Evolutionary conservation across 1,139 yeast genomes (phyloP).

Genomic region (Wickerhamomyces sp.): DNA sequence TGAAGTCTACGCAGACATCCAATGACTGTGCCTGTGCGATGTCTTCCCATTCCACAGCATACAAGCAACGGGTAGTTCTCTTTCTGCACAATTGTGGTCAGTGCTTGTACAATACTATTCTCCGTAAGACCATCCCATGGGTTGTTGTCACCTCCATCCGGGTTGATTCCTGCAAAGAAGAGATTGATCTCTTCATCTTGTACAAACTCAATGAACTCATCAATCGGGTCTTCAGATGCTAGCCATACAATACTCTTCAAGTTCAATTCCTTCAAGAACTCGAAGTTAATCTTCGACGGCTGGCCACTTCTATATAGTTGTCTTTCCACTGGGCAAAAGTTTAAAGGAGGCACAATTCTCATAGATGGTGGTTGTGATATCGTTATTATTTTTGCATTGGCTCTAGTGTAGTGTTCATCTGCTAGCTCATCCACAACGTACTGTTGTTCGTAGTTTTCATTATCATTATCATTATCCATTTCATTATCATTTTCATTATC

Average conservation of each 20-base stretch:
- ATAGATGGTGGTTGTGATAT: conserved; percentile 47
- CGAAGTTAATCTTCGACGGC: conserved; percentile 92
- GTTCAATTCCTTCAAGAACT: conserved; percentile 70
- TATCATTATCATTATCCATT: background rate
- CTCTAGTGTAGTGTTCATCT: conserved; percentile 24
- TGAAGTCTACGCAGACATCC: conserved; percentile 89
- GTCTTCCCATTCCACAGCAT: conserved; percentile 98
- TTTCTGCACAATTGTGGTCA: conserved; percentile 66
- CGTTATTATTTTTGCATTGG: conserved; percentile 15
- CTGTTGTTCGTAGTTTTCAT: conserved; percentile 24
- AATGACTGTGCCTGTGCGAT: conserved; percentile 91
- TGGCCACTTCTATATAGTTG: conserved; percentile 87
- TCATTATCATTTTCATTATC: background rate
- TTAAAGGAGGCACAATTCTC: conserved; percentile 85
- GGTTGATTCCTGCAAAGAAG: conserved; percentile 53
- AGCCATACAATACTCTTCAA: conserved; percentile 86
- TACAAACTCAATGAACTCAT: conserved; percentile 78
- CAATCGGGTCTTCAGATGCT: conserved; percentile 93
- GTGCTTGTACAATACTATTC: conserved; percentile 70
- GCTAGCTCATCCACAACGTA: conserved; percentile 29
- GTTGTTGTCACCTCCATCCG: conserved; percentile 69
- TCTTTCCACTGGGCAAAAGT: conserved; percentile 91
- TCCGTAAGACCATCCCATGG: conserved; percentile 98
- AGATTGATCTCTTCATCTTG: conserved; percentile 62
- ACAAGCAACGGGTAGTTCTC: conserved; percentile 80